Percentiles rank a stretch among this genome's conserved stretches.
Conservation (phyloP, 1,284 basidiomycete species). For the Puccinia polysora region DNA sequence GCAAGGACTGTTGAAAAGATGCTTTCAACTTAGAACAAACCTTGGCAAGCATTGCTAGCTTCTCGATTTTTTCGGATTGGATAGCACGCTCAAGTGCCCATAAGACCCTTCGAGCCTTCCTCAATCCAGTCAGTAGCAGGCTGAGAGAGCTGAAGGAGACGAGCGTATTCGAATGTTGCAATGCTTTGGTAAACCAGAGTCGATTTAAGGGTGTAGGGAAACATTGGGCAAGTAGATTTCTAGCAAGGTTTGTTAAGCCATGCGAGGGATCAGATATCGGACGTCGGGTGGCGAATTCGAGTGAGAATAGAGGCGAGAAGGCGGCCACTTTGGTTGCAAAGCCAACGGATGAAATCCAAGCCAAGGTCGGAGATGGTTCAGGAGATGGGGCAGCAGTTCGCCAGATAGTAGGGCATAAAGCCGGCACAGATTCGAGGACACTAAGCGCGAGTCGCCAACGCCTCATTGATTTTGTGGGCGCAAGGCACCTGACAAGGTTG, state of each 20-base stretch:
- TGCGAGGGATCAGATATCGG: conserved; percentile 1
- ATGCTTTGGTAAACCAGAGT: conserved; percentile 38
- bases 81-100: conserved; percentile 7
- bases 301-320: conserved; percentile 2
- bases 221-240: conserved; percentile 41
- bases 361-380: conserved; percentile 28
- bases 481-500: conserved; percentile 29
- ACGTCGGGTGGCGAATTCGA: background rate
- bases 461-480: conserved; percentile 28
- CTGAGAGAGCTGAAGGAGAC: conserved; percentile 30
- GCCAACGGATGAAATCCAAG: conserved; percentile 42
- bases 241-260: conserved; percentile 19
- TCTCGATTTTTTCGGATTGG: background rate
- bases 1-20: conserved; percentile 22
- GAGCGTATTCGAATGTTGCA: conserved; percentile 27
- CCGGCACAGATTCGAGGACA: conserved; percentile 21
- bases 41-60: background rate
- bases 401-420: conserved; percentile 36
- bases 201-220: conserved; percentile 39
- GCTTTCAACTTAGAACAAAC: conserved; percentile 24
- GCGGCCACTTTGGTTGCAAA: conserved; percentile 41
- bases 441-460: conserved; percentile 33
- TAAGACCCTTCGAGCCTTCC: conserved; percentile 28
- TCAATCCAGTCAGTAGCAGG: conserved; percentile 32
- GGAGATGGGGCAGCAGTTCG: conserved; percentile 25